phyloP scores from a whole-genome alignment of 164 flowering plant genomes.

The Taxillus chinensis region DNA sequence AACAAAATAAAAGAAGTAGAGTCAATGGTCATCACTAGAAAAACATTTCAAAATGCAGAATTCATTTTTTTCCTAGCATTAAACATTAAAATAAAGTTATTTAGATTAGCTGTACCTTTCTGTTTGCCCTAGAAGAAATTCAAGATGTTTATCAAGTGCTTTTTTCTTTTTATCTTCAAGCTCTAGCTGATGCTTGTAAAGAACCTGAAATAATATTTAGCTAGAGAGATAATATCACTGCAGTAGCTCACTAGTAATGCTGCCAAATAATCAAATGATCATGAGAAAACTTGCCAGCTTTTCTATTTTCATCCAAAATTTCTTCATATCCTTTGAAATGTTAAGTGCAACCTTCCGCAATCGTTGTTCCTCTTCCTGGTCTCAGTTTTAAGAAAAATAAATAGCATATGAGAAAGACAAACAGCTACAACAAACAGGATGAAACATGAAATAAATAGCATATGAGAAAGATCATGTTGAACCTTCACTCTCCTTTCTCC shows the following conservation, averaged over 20 bases:
- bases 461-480: slow-evolving; percentile 1
- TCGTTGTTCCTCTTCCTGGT: slow-evolving; percentile 90
- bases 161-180: slow-evolving; percentile 85
- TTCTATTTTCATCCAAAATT: slow-evolving; percentile 95
- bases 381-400: slow-evolving; percentile 6
- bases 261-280: background rate
- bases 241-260: background rate
- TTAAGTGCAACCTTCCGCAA: slow-evolving; percentile 80
- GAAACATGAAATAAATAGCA: no score
- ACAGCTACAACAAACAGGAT: background rate
- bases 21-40: background rate
- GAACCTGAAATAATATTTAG: slow-evolving; percentile 46
- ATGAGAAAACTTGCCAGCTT: slow-evolving; percentile 66
- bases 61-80: background rate
- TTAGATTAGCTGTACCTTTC: slow-evolving; percentile 51
- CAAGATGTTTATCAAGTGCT: slow-evolving; percentile 91
- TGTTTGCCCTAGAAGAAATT: slow-evolving; percentile 94
- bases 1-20: slow-evolving; percentile 6
- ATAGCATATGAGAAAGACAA: background rate
- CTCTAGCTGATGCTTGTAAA: slow-evolving; percentile 92
- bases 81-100: no score
- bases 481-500: slow-evolving; percentile 98
- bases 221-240: background rate
- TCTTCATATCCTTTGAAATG: slow-evolving; percentile 94
- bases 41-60: background rate